These are phyloP conservation scores for Beauveria bassiana DNA, from an alignment of 2,329 filamentous ascomycete species.

Conservation along the genomic window DNA sequence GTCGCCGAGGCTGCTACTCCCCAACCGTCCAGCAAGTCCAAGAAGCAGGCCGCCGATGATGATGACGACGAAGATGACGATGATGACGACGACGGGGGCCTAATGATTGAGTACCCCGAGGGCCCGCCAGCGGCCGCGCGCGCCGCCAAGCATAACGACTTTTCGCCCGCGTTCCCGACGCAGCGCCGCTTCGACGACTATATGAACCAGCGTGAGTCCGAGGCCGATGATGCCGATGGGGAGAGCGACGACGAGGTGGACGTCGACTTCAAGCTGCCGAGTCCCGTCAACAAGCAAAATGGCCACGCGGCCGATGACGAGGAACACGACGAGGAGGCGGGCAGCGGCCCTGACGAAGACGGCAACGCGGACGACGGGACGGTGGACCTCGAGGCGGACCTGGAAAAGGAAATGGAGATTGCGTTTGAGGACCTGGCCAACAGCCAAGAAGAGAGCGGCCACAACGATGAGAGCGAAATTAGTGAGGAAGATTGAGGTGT, in stretches of 20 bases:
- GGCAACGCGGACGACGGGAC: slow-evolving; percentile 22
- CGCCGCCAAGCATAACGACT: slow-evolving; percentile 29
- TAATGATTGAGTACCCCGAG: slow-evolving; percentile 54
- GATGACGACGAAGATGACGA: slow-evolving; percentile 48
- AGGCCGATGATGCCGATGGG: slow-evolving; percentile 39
- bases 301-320: slow-evolving; percentile 18
- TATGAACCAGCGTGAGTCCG: slow-evolving; percentile 36
- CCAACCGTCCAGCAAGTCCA: slow-evolving; percentile 17
- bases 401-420: slow-evolving; percentile 47
- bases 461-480: slow-evolving; percentile 55
- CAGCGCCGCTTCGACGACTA: slow-evolving; percentile 47
- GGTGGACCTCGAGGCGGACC: slow-evolving; percentile 28
- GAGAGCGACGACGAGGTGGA: slow-evolving; percentile 42
- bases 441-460: slow-evolving; percentile 41
- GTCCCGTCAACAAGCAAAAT: slow-evolving; percentile 36
- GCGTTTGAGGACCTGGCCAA: slow-evolving; percentile 46
- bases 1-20: slow-evolving; percentile 13
- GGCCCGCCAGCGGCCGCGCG: slow-evolving; percentile 28
- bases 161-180: slow-evolving; percentile 41
- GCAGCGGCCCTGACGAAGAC: slow-evolving; percentile 15
- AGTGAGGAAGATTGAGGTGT: slow-evolving; percentile 53
- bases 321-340: slow-evolving; percentile 25
- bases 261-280: slow-evolving; percentile 44
- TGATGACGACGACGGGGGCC: slow-evolving; percentile 48
- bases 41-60: slow-evolving; percentile 31